Conservation (phyloP, 2,329 filamentous ascomycete genomes). For the Penicillium sp. region DNA sequence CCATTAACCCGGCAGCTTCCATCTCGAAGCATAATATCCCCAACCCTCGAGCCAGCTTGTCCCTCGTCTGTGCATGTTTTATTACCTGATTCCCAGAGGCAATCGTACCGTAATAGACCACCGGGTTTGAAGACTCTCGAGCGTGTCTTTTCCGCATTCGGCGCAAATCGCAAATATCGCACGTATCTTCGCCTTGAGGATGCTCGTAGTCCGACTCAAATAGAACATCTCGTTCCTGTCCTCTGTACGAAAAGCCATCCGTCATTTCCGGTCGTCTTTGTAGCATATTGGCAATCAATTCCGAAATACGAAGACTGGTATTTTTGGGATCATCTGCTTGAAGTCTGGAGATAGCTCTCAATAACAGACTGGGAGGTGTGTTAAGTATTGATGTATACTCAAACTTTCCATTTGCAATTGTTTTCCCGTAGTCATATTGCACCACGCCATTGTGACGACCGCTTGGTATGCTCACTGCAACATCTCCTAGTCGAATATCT, state of each 20-base stretch:
- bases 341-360: conserved; percentile 4
- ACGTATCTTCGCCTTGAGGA: not conserved
- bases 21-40: no score
- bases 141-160: not conserved
- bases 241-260: not conserved
- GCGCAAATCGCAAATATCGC: not conserved
- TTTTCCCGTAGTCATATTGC: conserved; percentile 28
- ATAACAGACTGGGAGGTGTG: conserved; percentile 11
- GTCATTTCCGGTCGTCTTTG: not conserved
- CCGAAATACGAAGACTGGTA: not conserved
- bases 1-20: conserved; percentile 17
- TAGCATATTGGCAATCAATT: conserved; percentile 2
- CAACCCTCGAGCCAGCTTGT: conserved; percentile 10
- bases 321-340: conserved; percentile 2
- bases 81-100: conserved; percentile 20
- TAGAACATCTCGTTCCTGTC: not conserved
- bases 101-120: conserved; percentile 20
- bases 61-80: conserved; percentile 15
- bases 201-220: not conserved
- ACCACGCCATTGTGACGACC: conserved; percentile 20
- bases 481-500: conserved; percentile 20
- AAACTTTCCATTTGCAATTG: conserved; percentile 17
- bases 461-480: conserved; percentile 25
- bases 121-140: not conserved
- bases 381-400: conserved; percentile 20